A percentile compares a stretch with the other conserved stretches of the same genome.
Conservation (phyloP, 2,329 filamentous ascomycete species). For the Colletotrichum cordylinicola region DNA sequence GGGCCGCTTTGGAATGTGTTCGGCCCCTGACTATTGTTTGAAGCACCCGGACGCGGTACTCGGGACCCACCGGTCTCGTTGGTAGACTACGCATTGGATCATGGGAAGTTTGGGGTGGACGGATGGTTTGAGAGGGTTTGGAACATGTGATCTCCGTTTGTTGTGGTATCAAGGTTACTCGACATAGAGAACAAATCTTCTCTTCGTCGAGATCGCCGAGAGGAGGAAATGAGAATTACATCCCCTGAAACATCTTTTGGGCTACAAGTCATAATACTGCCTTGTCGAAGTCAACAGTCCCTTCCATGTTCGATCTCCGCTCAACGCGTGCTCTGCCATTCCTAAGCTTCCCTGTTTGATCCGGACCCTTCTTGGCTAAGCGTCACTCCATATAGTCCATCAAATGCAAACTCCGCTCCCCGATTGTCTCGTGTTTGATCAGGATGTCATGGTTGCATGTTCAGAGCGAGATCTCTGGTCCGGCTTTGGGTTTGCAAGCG, state of each 20-base stretch:
- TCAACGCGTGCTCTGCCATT: background rate
- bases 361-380: too few species aligned
- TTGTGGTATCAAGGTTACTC: background rate
- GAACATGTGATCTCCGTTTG: background rate
- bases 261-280: background rate
- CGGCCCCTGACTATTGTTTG: background rate
- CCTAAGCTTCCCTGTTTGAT: too few species aligned
- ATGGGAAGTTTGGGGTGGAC: background rate
- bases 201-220: background rate
- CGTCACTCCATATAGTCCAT: background rate
- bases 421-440: background rate
- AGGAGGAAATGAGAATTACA: background rate
- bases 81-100: background rate
- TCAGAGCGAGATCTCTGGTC: background rate
- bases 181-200: background rate
- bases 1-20: background rate
- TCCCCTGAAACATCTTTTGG: background rate
- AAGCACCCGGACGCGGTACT: accelerated
- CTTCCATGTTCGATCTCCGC: background rate
- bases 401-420: background rate
- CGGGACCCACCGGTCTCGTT: background rate
- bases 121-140: background rate
- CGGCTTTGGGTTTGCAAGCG: background rate
- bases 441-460: background rate
- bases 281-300: background rate